Percentiles rank a stretch among this genome's conserved stretches.
Conservation (phyloP, 2,329 filamentous ascomycete genomes). For the Trichoderma oligosporum region DNA sequence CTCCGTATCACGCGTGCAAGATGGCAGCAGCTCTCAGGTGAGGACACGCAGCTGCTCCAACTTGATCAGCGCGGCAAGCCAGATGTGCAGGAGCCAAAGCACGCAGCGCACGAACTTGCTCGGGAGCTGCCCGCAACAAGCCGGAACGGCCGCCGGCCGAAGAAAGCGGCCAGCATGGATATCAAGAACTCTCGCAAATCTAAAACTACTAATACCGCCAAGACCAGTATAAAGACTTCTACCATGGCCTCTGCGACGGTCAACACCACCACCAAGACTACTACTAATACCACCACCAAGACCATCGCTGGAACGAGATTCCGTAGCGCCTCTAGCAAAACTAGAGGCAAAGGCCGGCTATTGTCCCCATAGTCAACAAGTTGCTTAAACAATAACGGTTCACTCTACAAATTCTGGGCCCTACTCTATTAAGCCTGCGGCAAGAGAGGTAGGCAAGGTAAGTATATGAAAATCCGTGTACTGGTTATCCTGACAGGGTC, state of each 20-base stretch:
- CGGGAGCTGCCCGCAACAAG: not conserved
- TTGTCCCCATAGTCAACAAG: not conserved
- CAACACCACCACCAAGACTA: not conserved
- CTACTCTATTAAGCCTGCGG: too few species aligned
- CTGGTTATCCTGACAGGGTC: too few species aligned
- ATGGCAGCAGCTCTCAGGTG: not conserved
- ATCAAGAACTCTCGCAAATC: not conserved
- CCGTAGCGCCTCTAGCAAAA: not conserved
- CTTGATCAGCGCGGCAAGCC: not conserved
- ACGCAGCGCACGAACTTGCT: not conserved
- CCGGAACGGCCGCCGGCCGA: not conserved
- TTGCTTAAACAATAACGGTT: not conserved
- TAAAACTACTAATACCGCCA: not conserved
- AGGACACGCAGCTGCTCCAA: not conserved
- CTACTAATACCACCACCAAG: not conserved
- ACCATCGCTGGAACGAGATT: not conserved
- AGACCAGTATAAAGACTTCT: not conserved
- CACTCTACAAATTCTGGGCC: not conserved
- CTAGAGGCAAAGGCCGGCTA: not conserved
- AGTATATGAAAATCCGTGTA: too few species aligned
- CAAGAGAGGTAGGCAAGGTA: too few species aligned
- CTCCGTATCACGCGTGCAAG: not conserved
- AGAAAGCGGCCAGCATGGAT: too few species aligned
- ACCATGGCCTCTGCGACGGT: not conserved
- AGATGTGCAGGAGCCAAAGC: not conserved